Percentiles rank a stretch among this genome's conserved stretches.
Evolutionary conservation across 2,329 filamentous ascomycete species (phyloP).

Genomic region (Aspergillus japonicus): DNA sequence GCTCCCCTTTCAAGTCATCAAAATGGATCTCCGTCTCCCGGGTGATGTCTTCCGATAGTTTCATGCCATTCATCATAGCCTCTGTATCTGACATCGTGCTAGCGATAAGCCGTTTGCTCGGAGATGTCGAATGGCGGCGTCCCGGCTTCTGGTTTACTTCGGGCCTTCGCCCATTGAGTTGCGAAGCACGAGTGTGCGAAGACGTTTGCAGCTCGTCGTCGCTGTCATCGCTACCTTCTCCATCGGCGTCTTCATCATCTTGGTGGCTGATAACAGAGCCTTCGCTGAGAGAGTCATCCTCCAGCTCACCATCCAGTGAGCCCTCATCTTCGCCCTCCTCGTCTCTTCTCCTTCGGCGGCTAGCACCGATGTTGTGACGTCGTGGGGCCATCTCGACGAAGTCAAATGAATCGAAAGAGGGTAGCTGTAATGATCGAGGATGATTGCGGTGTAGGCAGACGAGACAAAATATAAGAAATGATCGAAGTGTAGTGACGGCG

Average conservation of each 20-base stretch:
- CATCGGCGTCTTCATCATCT: slow-evolving; percentile 60
- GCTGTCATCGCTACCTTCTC: slow-evolving; percentile 59
- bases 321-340: slow-evolving; percentile 52
- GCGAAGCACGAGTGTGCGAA: slow-evolving; percentile 23
- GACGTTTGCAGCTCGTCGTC: slow-evolving; percentile 45
- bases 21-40: slow-evolving; percentile 51
- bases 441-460: neutral
- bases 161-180: slow-evolving; percentile 30
- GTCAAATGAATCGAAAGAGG: slow-evolving; percentile 4
- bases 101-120: slow-evolving; percentile 33
- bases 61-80: slow-evolving; percentile 61
- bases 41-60: slow-evolving; percentile 42
- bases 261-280: slow-evolving; percentile 57
- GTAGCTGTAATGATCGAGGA: slow-evolving; percentile 1
- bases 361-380: slow-evolving; percentile 46
- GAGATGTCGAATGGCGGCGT: slow-evolving; percentile 35
- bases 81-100: slow-evolving; percentile 56
- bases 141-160: slow-evolving; percentile 30
- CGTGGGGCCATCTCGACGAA: slow-evolving; percentile 42
- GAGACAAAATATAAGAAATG: slow-evolving; percentile 1
- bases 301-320: slow-evolving; percentile 50
- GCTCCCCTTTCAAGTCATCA: slow-evolving; percentile 43
- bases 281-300: slow-evolving; percentile 65
- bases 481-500: slow-evolving; percentile 20
- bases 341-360: slow-evolving; percentile 46